Evolutionary conservation across 2,329 filamentous ascomycete species (phyloP).

Genomic region (Curvularia spicifera): DNA sequence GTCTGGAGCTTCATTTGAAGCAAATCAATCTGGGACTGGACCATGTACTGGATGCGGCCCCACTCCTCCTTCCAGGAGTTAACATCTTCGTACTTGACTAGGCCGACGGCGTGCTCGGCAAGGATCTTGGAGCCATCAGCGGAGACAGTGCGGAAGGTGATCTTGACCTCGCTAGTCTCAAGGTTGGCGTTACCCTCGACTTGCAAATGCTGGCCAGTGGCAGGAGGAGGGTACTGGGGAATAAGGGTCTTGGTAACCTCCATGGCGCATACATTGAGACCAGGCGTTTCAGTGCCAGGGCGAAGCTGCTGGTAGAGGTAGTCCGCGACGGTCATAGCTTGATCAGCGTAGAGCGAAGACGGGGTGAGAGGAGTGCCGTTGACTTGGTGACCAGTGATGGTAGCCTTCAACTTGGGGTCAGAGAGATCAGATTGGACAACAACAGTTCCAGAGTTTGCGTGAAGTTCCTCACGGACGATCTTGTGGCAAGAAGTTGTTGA

Average conservation of each 20-base stretch:
- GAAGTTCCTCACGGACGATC: constrained; percentile 67
- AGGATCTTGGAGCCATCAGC: constrained; percentile 63
- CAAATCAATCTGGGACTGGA: constrained; percentile 64
- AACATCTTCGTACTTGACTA: constrained; percentile 66
- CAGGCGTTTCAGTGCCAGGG: constrained; percentile 62
- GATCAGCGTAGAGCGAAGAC: constrained; percentile 68
- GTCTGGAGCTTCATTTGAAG: constrained; percentile 70
- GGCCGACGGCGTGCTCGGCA: constrained; percentile 67
- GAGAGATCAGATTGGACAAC: constrained; percentile 71
- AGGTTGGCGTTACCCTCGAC: constrained; percentile 67
- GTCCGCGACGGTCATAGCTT: constrained; percentile 69
- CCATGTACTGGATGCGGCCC: constrained; percentile 67
- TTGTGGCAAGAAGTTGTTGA: constrained; percentile 71
- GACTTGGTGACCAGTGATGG: constrained; percentile 70
- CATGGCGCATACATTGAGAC: constrained; percentile 70
- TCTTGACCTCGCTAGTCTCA: constrained; percentile 60
- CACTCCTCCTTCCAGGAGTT: constrained; percentile 69
- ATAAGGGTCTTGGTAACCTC: constrained; percentile 75
- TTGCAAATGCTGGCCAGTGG: constrained; percentile 65
- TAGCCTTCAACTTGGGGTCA: constrained; percentile 66
- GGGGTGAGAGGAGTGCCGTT: constrained; percentile 71
- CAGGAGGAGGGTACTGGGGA: constrained; percentile 56
- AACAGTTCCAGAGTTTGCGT: constrained; percentile 64
- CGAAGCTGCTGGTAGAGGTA: constrained; percentile 70
- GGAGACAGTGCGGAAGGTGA: constrained; percentile 64